Conservation (phyloP, 2,329 filamentous ascomycete species). For the Epichloe typhina region DNA sequence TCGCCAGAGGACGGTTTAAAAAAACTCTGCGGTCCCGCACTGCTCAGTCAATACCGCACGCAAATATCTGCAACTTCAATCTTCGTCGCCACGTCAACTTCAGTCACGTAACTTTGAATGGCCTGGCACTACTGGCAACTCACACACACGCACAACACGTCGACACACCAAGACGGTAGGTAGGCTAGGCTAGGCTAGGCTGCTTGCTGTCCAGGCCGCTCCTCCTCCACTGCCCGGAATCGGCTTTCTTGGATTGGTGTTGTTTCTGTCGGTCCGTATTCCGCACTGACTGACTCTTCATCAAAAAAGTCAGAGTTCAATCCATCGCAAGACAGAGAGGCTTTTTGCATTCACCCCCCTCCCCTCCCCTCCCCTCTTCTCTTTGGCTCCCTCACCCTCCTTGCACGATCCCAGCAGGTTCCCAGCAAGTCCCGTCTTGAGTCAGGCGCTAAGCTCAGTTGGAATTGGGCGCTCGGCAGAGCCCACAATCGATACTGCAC, state of each 20-base stretch:
- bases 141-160: neutral
- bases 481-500: slow-evolving; percentile 20
- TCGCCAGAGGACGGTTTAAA: slow-evolving; percentile 15
- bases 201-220: neutral
- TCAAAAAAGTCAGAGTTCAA: slow-evolving; percentile 3
- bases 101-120: neutral
- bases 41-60: slow-evolving; percentile 4
- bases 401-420: neutral
- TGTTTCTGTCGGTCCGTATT: neutral
- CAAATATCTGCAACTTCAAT: neutral
- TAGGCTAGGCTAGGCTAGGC: neutral
- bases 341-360: neutral
- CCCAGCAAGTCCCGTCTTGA: slow-evolving; percentile 12
- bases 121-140: neutral
- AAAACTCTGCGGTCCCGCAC: slow-evolving; percentile 20
- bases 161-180: neutral
- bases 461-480: slow-evolving; percentile 20
- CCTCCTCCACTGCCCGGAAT: neutral
- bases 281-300: slow-evolving; percentile 3
- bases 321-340: neutral
- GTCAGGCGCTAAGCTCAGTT: slow-evolving; percentile 23
- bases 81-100: neutral
- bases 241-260: slow-evolving; percentile 1
- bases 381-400: neutral
- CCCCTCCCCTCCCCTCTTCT: neutral